These are phyloP conservation scores for Scutellaria baicalensis DNA, from an alignment of 257 asterid genomes.

Conservation along the genomic window DNA sequence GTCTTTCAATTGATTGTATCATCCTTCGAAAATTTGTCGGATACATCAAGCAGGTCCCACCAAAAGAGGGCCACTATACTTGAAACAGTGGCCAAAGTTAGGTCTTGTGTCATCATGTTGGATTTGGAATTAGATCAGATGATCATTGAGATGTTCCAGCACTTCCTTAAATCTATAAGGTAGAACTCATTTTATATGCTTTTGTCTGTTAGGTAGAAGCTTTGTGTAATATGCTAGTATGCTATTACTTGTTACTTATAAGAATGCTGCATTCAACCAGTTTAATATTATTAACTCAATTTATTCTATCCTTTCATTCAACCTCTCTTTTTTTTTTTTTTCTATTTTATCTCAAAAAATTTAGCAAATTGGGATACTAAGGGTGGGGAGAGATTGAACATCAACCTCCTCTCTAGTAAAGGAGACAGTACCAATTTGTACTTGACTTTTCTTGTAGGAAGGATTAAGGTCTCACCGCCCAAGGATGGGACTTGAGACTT, in stretches of 20 bases:
- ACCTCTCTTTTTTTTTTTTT: not conserved
- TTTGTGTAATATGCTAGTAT: not conserved
- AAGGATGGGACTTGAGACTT: not conserved
- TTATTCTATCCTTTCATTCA: not conserved
- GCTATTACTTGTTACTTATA: not conserved
- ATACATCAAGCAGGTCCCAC: conserved; percentile 61
- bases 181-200: conserved; percentile 9
- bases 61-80: conserved; percentile 65
- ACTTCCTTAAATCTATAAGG: conserved; percentile 69
- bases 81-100: conserved; percentile 85
- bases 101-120: conserved; percentile 90
- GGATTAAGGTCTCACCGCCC: not conserved
- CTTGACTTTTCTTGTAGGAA: not conserved
- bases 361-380: not conserved
- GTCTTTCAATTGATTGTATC: conserved; percentile 76
- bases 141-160: conserved; percentile 77
- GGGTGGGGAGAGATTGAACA: not conserved
- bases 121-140: conserved; percentile 84
- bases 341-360: not conserved
- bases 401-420: not conserved
- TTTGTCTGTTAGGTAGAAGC: not conserved
- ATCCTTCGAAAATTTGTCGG: conserved; percentile 59
- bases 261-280: not conserved
- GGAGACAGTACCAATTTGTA: not conserved
- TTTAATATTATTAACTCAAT: not conserved